Evolutionary conservation across 2,329 filamentous ascomycete species (phyloP).

Genomic region (Aureobasidium zeae): DNA sequence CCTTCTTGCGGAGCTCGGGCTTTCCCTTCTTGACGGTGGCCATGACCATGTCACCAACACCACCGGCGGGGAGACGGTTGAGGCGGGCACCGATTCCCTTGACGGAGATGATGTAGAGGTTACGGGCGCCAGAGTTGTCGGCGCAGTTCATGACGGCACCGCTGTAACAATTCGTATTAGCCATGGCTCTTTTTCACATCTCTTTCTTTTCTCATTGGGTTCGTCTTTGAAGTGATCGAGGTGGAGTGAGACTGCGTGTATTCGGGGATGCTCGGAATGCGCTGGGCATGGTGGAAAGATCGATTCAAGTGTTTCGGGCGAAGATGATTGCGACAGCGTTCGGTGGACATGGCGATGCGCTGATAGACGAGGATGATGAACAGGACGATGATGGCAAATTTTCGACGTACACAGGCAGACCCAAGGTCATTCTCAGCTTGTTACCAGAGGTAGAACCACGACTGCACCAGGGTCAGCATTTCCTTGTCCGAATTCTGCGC

Average conservation of each 20-base stretch:
- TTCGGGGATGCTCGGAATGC: no score
- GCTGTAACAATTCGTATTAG: constrained; percentile 41
- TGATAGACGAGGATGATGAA: no score
- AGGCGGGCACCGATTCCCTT: constrained; percentile 96
- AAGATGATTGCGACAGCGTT: constrained; percentile 9
- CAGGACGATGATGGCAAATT: neutral
- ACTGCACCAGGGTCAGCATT: constrained; percentile 31
- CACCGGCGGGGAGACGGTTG: constrained; percentile 92
- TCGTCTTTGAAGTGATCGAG: no score
- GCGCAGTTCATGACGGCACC: constrained; percentile 99
- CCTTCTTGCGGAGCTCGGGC: constrained; percentile 99
- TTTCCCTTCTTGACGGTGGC: constrained; percentile 99
- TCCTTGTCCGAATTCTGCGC: constrained; percentile 6
- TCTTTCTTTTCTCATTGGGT: no score
- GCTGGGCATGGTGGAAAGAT: no score
- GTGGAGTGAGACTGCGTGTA: no score
- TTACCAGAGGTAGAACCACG: constrained; percentile 89
- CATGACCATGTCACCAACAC: constrained; percentile 99
- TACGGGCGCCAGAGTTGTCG: constrained; percentile 95
- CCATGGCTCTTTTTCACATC: neutral
- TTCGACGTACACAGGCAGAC: constrained; percentile 92
- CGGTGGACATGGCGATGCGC: constrained; percentile 7
- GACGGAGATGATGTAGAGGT: constrained; percentile 99
- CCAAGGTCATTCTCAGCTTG: constrained; percentile 99
- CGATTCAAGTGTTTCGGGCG: no score